Evolutionary conservation across 2,329 filamentous ascomycete genomes (phyloP), one percentile per base, ranked within the genome.

Genomic region (Colletotrichum paranaense): DNA sequence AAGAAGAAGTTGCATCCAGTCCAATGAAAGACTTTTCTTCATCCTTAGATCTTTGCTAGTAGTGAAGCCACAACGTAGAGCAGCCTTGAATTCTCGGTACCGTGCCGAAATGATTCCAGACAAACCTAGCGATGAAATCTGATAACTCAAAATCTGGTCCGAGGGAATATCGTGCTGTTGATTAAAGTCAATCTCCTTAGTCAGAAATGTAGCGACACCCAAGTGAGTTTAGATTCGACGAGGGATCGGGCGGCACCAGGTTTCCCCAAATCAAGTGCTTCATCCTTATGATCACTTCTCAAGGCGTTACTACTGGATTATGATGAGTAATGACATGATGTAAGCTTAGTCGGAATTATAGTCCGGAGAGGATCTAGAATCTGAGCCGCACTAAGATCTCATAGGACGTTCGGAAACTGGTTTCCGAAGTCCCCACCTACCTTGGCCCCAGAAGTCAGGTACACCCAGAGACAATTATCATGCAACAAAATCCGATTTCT

Each of bases 351-450:
- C 63, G 57, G 68, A 62, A 72, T 16, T 49, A 49, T 5, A 64
- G n/a, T 24, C 68, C 57, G 68, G 56, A 19, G 22, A 30, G 2
- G 22, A 57, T 62, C 35, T 30, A 8, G 58, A 16, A 38, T 58
- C 46, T 55, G n/a, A 56, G 35, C 49, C 12, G n/a, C 30, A n/a
- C 3, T 19, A 28, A 32, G 56, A 32, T 68, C 38, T 52, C 22
- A 69, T 72, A 49, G 65, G 65, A 32, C 4, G 53, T 42, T 72
- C 65, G 65, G 69, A 68, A 72, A 53, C 58, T 30, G n/a, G n/a
- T 57, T 69, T 16, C 65, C 65, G 65, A 72, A 14, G n/a, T 32
- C 69, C 26, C 65, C 58, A 59, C 69, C 11, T 19, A n/a, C 30
- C 11, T 5, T 2, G 28, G 32, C 22, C 4, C 26, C 42, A 32